Conservation (phyloP, 176 grass and related monocot genomes). For the Guadua angustifolia region DNA sequence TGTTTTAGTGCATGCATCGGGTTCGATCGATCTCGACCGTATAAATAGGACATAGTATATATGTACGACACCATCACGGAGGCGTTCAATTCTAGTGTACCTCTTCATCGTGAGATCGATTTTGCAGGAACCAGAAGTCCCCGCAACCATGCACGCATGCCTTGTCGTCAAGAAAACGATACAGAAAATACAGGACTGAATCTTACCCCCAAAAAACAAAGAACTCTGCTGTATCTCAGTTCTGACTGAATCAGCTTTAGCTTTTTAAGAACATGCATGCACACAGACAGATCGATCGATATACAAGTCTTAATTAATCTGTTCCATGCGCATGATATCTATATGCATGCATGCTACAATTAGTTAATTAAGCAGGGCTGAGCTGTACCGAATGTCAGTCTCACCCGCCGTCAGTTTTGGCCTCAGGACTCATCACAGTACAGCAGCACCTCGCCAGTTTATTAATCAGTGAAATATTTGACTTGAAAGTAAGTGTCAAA, state of each 20-base stretch:
- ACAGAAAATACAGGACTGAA: not conserved
- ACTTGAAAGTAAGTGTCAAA: slow-evolving; percentile 1
- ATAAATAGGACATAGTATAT: not conserved
- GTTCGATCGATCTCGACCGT: not conserved
- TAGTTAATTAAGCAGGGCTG: not conserved
- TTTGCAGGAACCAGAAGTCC: not conserved
- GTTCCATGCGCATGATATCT: not conserved
- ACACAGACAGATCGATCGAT: not conserved
- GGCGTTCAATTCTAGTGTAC: not conserved
- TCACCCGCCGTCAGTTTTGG: not conserved
- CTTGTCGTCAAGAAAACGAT: not conserved
- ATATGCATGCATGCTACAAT: not conserved
- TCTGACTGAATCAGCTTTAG: not conserved
- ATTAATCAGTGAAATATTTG: not conserved
- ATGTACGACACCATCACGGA: not conserved
- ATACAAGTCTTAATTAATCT: not conserved
- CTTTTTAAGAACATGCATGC: not conserved
- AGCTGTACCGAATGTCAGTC: not conserved
- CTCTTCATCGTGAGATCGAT: not conserved
- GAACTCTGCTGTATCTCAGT: not conserved
- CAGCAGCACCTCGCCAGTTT: not conserved
- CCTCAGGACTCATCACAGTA: not conserved
- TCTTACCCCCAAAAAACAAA: no score
- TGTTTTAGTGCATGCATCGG: not conserved
- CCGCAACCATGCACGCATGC: not conserved